phyloP scores from a whole-genome alignment of 352 stramenopile genomes.

The Thalassiosira pacifica region DNA sequence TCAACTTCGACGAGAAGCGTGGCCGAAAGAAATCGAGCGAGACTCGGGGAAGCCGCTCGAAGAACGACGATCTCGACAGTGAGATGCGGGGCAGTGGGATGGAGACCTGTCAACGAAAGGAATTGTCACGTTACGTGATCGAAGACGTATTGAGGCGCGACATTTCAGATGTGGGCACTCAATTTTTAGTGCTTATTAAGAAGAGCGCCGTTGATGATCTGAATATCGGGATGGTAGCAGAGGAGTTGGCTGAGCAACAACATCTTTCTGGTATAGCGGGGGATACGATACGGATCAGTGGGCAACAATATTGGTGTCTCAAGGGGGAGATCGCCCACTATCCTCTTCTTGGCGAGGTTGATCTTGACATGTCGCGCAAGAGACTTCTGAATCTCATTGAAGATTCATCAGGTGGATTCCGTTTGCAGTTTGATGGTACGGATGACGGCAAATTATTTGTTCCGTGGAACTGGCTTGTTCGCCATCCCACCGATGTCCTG shows the following conservation, averaged over 20 bases:
- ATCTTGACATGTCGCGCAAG: too few species aligned
- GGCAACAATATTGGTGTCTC: neutral
- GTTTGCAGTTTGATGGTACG: too few species aligned
- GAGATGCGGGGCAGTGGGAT: neutral
- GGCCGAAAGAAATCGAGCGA: too few species aligned
- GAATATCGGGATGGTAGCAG: neutral
- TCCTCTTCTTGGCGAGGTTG: too few species aligned
- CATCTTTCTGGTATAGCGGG: neutral
- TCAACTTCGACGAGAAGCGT: too few species aligned
- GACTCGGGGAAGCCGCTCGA: too few species aligned
- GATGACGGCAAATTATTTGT: too few species aligned
- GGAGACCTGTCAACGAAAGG: neutral
- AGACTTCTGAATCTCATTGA: too few species aligned
- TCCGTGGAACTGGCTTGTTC: too few species aligned
- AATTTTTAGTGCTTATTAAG: neutral
- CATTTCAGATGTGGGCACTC: too few species aligned
- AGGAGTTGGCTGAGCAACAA: neutral
- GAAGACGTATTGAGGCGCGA: neutral
- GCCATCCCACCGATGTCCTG: neutral
- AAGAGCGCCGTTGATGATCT: constrained; percentile 1
- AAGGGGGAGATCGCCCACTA: constrained; percentile 17
- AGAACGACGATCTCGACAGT: neutral
- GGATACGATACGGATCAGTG: neutral
- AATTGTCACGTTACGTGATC: neutral
- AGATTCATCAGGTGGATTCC: too few species aligned